Base-by-base conservation (phyloP, 1,139 yeast genomes). In the Spathaspora sp. region DNA sequence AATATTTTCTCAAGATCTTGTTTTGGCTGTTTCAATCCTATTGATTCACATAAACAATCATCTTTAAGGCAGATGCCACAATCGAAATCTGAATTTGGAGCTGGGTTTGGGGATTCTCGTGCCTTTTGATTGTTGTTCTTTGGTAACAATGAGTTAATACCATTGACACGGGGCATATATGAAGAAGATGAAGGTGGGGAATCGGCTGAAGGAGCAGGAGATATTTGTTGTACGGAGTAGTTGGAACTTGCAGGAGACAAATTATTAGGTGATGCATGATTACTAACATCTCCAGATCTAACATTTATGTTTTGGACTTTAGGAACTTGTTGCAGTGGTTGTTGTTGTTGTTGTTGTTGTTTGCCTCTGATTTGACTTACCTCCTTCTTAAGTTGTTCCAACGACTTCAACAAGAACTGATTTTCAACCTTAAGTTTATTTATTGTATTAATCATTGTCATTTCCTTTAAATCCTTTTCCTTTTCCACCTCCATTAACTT, bases 31-130 rank as follows among this genome's bases (percentile, higher is more conserved):
- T 76, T 81, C 44, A 82, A 61, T 1, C 89, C 90, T n/a, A 82
- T 79, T 2, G 74, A 67, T 47, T 80, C 90, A 62, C 91, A 86
- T 10, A 85, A 65, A 58, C 93, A 86, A 47, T 80, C 84, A 43
- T 85, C 91, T 59, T 83, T 83, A 41, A 74, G 63, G 59, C 93
- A 86, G 3, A 82, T 81, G 1, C 86, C 86, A 60, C 93, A 86
- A 54, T 76, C 81, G 48, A 69, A 72, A 47, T 60, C 58, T 16
- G 52, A 38, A 18, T n/a, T 33, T 16, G 52, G 6, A 37, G 25
- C 39, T 2, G 39, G 17, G 26, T 29, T 29, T 43, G 33, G 13
- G 7, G 31, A 10, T 39, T 44, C 5, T 31, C 42, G 8, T 31
- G 38, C 4, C 24, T n/a, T 37, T 17, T 52, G 25, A 45, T 52